Base-by-base conservation (phyloP, 2,329 filamentous ascomycete species). In the Phyllosticta citriasiana region DNA sequence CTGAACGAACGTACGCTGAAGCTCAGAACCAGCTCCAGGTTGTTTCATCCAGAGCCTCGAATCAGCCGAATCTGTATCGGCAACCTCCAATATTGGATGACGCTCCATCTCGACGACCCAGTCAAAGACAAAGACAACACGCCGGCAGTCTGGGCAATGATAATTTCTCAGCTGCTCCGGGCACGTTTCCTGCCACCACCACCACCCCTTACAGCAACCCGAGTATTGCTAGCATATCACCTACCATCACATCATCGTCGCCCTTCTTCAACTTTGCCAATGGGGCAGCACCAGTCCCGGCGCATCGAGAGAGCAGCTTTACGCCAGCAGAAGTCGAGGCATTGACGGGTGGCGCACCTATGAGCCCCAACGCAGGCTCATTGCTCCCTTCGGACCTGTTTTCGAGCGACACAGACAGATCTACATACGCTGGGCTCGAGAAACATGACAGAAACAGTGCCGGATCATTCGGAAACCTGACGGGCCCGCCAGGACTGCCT, bases 311-410 rank as follows among this genome's bases (percentile, higher is more conserved):
- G 35, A 62, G n/a, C 14, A 57, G 51, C 51, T 59, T 62, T 40
- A 56, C 83, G 5, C 86, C 88, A 33, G 81, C 84, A 1, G 85
- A 88, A 19, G 74, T 87, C 4, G 83, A 83, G 62, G 79, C 79
- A 19, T 71, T 88, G 40, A 84, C 81, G 2, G 82, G 80, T 19
- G 85, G 83, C 27, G 88, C 87, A 2, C 88, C 88, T 0, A 82
- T 93, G 71, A 92, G 88, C 67, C 89, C 89, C 1, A 88, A 88
- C 3, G 89, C 89, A 2, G 85, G 88, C 27, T 82, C 86, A 16
- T 78, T 93, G 3, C 76, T 95, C 16, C 89, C 89, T 0, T 88
- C 88, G 1, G 84, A 83, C 63, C 76, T 88, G 3, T 79, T 85
- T 57, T 80, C 80, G 5, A 84, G 87, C 57, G 86, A 88, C 55